phyloP scores from a whole-genome alignment of 192 early-diverging fungal genomes.

The Mortierella antarctica region DNA sequence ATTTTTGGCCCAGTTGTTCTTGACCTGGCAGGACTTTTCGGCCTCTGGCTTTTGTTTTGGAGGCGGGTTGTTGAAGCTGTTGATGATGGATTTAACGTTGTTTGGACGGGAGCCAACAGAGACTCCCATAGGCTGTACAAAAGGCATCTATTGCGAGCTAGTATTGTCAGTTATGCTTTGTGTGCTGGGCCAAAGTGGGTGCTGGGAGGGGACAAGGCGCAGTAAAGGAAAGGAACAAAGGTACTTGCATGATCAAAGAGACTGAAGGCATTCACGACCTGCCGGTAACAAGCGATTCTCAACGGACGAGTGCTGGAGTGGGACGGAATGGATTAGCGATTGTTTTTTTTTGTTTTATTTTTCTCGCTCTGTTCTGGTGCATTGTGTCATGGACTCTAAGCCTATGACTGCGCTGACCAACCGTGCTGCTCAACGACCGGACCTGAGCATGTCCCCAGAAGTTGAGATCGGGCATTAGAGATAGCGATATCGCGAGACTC shows the following conservation, averaged over 20 bases:
- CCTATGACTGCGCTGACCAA: not conserved
- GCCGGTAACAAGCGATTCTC: not conserved
- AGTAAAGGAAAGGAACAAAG: no score
- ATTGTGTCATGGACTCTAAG: slow-evolving; percentile 18
- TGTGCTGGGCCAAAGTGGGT: not conserved
- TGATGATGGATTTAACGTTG: not conserved
- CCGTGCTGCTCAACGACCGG: no score
- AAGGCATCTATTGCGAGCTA: slow-evolving; percentile 16
- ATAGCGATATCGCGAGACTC: no score
- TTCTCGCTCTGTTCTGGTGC: not conserved
- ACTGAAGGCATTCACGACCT: not conserved
- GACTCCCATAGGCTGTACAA: slow-evolving; percentile 37
- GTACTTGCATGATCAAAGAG: not conserved
- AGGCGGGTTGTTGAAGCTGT: not conserved
- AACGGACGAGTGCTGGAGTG: not conserved
- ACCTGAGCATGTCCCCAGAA: no score
- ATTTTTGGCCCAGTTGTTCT: slow-evolving; percentile 35
- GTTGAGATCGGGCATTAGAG: no score
- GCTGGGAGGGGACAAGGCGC: not conserved
- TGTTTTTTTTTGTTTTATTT: not conserved
- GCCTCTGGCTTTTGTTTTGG: slow-evolving; percentile 4
- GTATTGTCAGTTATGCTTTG: no score
- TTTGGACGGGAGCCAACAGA: not conserved
- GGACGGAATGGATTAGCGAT: not conserved
- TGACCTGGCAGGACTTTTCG: slow-evolving; percentile 21